Base-by-base conservation (phyloP, 176 grass and related monocot species). In the Oryza rufipogon region DNA sequence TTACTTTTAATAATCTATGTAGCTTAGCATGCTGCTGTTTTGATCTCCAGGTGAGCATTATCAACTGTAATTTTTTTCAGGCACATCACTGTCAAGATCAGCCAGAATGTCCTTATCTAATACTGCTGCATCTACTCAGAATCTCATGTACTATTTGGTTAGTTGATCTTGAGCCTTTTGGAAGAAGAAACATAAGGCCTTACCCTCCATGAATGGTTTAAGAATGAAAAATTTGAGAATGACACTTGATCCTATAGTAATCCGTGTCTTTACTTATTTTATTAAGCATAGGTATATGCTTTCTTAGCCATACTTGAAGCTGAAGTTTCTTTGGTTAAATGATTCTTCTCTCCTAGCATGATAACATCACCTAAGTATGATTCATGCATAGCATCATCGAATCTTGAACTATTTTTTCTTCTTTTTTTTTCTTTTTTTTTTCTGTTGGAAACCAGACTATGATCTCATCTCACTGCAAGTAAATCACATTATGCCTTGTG, bases 111-210 rank as follows among this genome's bases (percentile, higher is more conserved):
- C 89, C 8, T 75, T 64, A 20, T 84, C 84, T 75, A 70, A 26
- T 80, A 42, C 44, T 84, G 89, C 65, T 84, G 76, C 85, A 71
- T 91, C 85, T 65, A 60, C 28, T 70, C 69, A 80, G 70, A 65
- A 80, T 87, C 75, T 65, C 60, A 44, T n/a, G 84, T 79, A 71
- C 80, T 32, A 54, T 80, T 71, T 65, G 52, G 70, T 91, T 83
- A 76, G 89, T 91, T 84, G 70, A 80, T 83, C 70, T 34, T 75
- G 23, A 76, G 28, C 70, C 70, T 84, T 91, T 83, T 75, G n/a
- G 45, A 75, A 32, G 34, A 75, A 32, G 64, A 65, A 80, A 80
- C 65, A 64, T 83, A 83, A 78, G 80, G 64, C 79, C 84, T 51
- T 69, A 84, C 30, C 84, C 38, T 82, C 73, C 80, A 75, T 30